A percentile compares a stretch with the other conserved stretches of the same genome.
These are phyloP conservation scores for Debaryomyces maramus DNA, from an alignment of 805 yeast genomes.

Conservation along the genomic window DNA sequence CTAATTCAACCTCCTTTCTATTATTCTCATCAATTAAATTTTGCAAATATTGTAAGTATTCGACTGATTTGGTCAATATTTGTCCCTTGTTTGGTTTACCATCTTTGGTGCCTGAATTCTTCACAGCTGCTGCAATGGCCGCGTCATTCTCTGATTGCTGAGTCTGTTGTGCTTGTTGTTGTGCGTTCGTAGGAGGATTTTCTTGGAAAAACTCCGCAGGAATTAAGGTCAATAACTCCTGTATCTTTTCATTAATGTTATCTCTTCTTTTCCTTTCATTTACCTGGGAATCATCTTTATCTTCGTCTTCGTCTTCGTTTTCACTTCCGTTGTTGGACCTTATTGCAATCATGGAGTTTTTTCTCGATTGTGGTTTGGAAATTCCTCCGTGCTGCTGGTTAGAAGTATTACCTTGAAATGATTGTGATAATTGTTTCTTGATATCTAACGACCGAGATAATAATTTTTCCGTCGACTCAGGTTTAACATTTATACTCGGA, in stretches of 20 bases:
- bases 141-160: constrained; percentile 17
- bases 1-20: constrained; percentile 73
- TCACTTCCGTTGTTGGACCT: constrained; percentile 23
- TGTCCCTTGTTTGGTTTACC: constrained; percentile 88
- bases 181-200: constrained; percentile 12
- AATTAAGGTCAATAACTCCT: constrained; percentile 39
- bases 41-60: constrained; percentile 66
- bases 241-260: constrained; percentile 45
- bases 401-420: constrained; percentile 25
- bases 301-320: constrained; percentile 18
- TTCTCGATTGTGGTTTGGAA: constrained; percentile 38
- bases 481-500: constrained; percentile 32
- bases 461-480: constrained; percentile 24
- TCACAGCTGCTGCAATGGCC: constrained; percentile 29
- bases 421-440: constrained; percentile 42
- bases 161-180: constrained; percentile 5
- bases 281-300: constrained; percentile 34
- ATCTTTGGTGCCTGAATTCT: constrained; percentile 64
- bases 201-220: constrained; percentile 40
- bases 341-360: constrained; percentile 29
- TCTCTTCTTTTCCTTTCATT: constrained; percentile 45
- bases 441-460: constrained; percentile 36
- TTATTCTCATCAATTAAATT: constrained; percentile 75
- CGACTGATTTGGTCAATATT: constrained; percentile 72
- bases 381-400: constrained; percentile 30